Conservation (phyloP, 2,329 filamentous ascomycete genomes). For the Elsinoe perseae region DNA sequence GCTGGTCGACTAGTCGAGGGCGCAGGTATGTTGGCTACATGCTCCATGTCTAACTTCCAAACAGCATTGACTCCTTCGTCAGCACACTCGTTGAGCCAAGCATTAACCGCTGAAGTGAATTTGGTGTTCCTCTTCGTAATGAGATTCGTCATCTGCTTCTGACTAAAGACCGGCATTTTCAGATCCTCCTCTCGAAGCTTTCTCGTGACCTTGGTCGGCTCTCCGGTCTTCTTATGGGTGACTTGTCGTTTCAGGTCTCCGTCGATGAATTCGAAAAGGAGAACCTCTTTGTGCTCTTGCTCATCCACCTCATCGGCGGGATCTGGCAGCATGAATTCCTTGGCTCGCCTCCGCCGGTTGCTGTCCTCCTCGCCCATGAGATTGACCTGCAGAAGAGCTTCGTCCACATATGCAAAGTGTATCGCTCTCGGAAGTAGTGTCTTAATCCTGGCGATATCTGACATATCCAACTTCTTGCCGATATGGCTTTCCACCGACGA, state of each 20-base stretch:
- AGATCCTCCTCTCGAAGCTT: slow-evolving; percentile 69
- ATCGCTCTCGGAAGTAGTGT: slow-evolving; percentile 69
- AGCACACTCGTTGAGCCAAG: slow-evolving; percentile 67
- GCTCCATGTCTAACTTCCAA: slow-evolving; percentile 52
- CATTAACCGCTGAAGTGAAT: slow-evolving; percentile 68
- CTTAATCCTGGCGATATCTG: slow-evolving; percentile 77
- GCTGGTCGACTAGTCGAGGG: slow-evolving; percentile 41
- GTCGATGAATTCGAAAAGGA: slow-evolving; percentile 89
- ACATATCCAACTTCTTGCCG: slow-evolving; percentile 58
- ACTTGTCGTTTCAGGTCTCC: slow-evolving; percentile 81
- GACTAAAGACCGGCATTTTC: slow-evolving; percentile 86
- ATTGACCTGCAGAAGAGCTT: slow-evolving; percentile 73
- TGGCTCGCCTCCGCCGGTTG: slow-evolving; percentile 51
- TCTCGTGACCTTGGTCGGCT: slow-evolving; percentile 58
- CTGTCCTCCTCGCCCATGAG: slow-evolving; percentile 61
- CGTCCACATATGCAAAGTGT: slow-evolving; percentile 79
- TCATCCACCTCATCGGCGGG: slow-evolving; percentile 29
- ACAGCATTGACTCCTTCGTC: slow-evolving; percentile 60
- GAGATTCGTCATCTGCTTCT: slow-evolving; percentile 80
- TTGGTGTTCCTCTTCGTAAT: slow-evolving; percentile 86
- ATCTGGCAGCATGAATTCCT: slow-evolving; percentile 42
- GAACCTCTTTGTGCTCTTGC: slow-evolving; percentile 52
- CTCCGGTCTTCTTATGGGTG: slow-evolving; percentile 61
- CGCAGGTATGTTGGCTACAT: slow-evolving; percentile 55
- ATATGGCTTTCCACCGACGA: slow-evolving; percentile 77